Base-by-base conservation (phyloP, 768 basidiomycete genomes). In the Rhodocollybia butyracea region DNA sequence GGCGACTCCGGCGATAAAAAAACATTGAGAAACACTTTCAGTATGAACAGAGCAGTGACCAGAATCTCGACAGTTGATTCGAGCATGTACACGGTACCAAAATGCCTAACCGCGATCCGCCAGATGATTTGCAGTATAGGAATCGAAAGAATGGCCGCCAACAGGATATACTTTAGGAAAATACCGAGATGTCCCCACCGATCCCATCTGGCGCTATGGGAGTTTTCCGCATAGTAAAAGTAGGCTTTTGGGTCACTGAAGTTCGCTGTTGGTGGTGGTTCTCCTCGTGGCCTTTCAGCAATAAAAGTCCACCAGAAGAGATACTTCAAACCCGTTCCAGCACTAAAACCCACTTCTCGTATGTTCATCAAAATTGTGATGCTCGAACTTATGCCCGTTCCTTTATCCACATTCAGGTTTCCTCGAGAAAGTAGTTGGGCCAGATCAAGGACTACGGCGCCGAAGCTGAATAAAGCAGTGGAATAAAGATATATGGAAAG, bases 231-330 rank as follows among this genome's bases (percentile, higher is more conserved):
- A 34, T 62, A 54, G 5, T 66, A 53, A 64, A 62, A 26, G 55
- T 63, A 51, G 54, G 46, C 30, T 31, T 31, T 29, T 21, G 43
- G 38, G 39, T 47, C 55, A n/a, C 46, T 51, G 31, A 32, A 56
- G 1, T 59, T 45, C 22, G 55, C 41, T 19, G 57, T 56, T 19
- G 58, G 54, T 19, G 55, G 65, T 17, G 58, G 63, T 55, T 79
- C 81, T 57, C 69, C 75, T 31, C 66, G 66, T n/a, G 87, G 84
- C 46, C 83, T 76, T 55, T 75, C 74, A 15, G 81, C 77, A 39
- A 86, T 83, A 57, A 84, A 80, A 36, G 69, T 70, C 89, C 89
- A 91, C 58, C 83, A 83, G 63, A 84, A 89, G 15, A 90, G 63
- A 62, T 83, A 83, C 34, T 84, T 77, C 40, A 82, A 70, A 4